phyloP scores from a whole-genome alignment of 2,329 filamentous ascomycete genomes.

The Penicillium sp. region DNA sequence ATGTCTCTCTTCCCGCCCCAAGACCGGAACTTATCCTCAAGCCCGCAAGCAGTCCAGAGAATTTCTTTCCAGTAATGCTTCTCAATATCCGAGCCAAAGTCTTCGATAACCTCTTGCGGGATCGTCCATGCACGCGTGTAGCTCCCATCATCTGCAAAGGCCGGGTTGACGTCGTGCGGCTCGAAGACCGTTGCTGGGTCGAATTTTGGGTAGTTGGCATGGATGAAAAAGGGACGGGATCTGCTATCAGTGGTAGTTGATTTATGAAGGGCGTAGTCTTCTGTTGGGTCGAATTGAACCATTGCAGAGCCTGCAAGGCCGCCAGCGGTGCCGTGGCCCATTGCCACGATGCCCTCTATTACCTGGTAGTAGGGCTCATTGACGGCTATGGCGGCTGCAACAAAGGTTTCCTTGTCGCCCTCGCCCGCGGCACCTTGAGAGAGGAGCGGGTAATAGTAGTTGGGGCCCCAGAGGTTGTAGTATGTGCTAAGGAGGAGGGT shows the following conservation, averaged over 20 bases:
- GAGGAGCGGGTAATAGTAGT: conserved; percentile 52
- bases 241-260: conserved; percentile 23
- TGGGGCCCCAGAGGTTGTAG: conserved; percentile 55
- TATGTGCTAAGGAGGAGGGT: conserved; percentile 54
- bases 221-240: conserved; percentile 45
- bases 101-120: conserved; percentile 33
- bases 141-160: conserved; percentile 37
- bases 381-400: conserved; percentile 49
- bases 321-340: conserved; percentile 35
- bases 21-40: conserved; percentile 38
- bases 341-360: conserved; percentile 39
- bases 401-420: conserved; percentile 59
- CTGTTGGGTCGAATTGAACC: conserved; percentile 43
- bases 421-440: conserved; percentile 54
- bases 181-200: conserved; percentile 45
- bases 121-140: conserved; percentile 41
- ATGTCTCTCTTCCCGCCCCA: conserved; percentile 40
- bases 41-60: conserved; percentile 43
- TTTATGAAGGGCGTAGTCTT: conserved; percentile 35
- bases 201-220: conserved; percentile 48
- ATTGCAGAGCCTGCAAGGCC: conserved; percentile 44
- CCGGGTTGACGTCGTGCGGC: conserved; percentile 33
- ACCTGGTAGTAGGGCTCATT: conserved; percentile 50
- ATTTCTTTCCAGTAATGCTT: conserved; percentile 46
- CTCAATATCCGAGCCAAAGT: conserved; percentile 44